These are phyloP conservation scores for Neospermospora avenae DNA, from an alignment of 2,329 filamentous ascomycete genomes.

Conservation along the genomic window DNA sequence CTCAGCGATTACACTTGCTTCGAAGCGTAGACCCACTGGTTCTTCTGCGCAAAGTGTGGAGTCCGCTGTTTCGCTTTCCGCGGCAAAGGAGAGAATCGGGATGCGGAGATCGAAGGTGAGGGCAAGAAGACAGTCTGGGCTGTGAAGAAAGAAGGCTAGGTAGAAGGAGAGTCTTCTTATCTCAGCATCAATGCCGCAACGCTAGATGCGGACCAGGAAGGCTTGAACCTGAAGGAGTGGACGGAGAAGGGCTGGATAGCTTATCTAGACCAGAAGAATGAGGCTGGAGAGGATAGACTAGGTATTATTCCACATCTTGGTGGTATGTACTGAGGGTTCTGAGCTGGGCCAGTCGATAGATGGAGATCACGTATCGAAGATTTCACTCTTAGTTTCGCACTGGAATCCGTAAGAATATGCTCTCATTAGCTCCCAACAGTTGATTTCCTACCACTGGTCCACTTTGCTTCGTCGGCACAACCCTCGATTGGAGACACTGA, in stretches of 20 bases:
- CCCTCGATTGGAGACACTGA: no score
- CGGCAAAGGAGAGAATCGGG: constrained; percentile 35
- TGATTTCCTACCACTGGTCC: no score
- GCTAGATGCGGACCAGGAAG: constrained; percentile 39
- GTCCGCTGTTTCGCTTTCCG: constrained; percentile 42
- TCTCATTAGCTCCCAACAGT: no score
- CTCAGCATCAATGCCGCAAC: constrained; percentile 40
- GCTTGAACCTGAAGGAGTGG: constrained; percentile 39
- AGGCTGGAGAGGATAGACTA: constrained; percentile 15
- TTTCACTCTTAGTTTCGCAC: no score
- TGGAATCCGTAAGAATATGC: no score
- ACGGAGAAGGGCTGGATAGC: constrained; percentile 36
- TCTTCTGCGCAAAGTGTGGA: constrained; percentile 47
- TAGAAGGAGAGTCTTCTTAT: constrained; percentile 31
- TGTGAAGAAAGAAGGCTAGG: constrained; percentile 32
- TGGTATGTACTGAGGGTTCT: constrained; percentile 33
- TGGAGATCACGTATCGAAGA: no score
- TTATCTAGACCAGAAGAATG: constrained; percentile 26
- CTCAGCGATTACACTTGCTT: constrained; percentile 42
- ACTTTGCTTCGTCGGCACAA: no score
- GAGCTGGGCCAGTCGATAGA: no score
- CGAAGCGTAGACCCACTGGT: constrained; percentile 37
- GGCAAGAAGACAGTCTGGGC: constrained; percentile 30
- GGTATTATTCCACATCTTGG: constrained; percentile 26
- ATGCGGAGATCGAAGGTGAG: constrained; percentile 19